Conservation (phyloP, 169 alveolate species). For the Babesia divergens region DNA sequence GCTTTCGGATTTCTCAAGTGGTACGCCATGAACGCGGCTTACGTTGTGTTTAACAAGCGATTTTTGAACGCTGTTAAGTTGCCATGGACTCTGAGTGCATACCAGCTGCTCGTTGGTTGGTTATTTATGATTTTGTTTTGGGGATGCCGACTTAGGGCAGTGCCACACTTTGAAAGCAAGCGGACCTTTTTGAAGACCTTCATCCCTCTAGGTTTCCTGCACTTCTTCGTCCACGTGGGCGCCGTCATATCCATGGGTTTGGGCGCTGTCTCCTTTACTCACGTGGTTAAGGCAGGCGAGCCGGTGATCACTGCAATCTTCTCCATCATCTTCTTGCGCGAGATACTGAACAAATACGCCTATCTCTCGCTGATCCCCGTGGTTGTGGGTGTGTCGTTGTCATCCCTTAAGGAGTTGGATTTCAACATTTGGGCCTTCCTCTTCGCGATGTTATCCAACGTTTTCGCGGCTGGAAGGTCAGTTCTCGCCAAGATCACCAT, state of each 20-base stretch:
- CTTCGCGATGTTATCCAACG: conserved; percentile 79
- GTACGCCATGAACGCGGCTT: conserved; percentile 77
- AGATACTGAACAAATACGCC: conserved; percentile 63
- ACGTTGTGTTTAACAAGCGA: conserved; percentile 78
- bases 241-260: conserved; percentile 80
- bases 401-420: conserved; percentile 74
- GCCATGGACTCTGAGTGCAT: conserved; percentile 79
- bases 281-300: conserved; percentile 81
- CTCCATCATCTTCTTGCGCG: conserved; percentile 65
- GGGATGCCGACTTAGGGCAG: conserved; percentile 52
- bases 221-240: conserved; percentile 78
- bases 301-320: conserved; percentile 81
- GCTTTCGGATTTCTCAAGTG: conserved; percentile 37
- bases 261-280: conserved; percentile 84
- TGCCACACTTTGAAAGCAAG: conserved; percentile 58
- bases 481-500: conserved; percentile 71
- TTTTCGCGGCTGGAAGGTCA: conserved; percentile 72
- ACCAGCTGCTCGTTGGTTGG: conserved; percentile 80
- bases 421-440: conserved; percentile 75
- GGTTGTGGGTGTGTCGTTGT: conserved; percentile 77
- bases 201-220: conserved; percentile 74
- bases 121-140: conserved; percentile 62
- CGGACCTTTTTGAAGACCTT: conserved; percentile 62
- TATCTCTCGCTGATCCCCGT: conserved; percentile 73
- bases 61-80: conserved; percentile 68